Evolutionary conservation across 2,329 filamentous ascomycete genomes (phyloP).

Genomic region (Pseudopithomyces chartarum): DNA sequence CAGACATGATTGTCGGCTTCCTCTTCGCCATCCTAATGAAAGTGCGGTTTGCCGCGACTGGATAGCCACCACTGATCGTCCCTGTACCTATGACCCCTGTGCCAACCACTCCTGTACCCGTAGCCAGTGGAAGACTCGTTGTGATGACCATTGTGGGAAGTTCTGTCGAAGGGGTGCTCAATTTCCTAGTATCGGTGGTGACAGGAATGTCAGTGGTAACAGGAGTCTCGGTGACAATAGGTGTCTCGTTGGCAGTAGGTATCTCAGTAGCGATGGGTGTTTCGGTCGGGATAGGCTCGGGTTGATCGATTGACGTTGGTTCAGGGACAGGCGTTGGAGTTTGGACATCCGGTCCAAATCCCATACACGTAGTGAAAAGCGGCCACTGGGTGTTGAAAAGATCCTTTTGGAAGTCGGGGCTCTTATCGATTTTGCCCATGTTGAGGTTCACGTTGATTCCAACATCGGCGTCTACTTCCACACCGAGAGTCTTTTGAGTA

Average conservation of each 20-base stretch:
- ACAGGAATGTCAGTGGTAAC: slow-evolving; percentile 2
- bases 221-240: no score
- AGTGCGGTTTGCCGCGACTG: slow-evolving; percentile 18
- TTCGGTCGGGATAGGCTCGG: no score
- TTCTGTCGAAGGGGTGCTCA: slow-evolving; percentile 3
- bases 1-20: slow-evolving; percentile 12
- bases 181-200: slow-evolving; percentile 1
- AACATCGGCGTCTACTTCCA: slow-evolving; percentile 20
- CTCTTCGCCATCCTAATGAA: slow-evolving; percentile 18
- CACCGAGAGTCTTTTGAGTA: slow-evolving; percentile 21
- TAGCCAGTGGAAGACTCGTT: slow-evolving; percentile 14
- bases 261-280: no score
- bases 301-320: slow-evolving; percentile 10
- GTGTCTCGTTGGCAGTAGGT: no score
- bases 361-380: slow-evolving; percentile 25
- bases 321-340: slow-evolving; percentile 14
- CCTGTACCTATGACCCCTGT: slow-evolving; percentile 14
- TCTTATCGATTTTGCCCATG: slow-evolving; percentile 23
- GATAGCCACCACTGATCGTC: slow-evolving; percentile 14
- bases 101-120: slow-evolving; percentile 10
- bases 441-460: slow-evolving; percentile 30
- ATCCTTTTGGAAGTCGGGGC: slow-evolving; percentile 21
- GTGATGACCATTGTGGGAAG: slow-evolving; percentile 2
- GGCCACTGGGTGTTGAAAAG: slow-evolving; percentile 25
- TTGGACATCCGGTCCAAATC: slow-evolving; percentile 20